Base-by-base conservation (phyloP, 345 rosid genomes). In the Camelina hispida region DNA sequence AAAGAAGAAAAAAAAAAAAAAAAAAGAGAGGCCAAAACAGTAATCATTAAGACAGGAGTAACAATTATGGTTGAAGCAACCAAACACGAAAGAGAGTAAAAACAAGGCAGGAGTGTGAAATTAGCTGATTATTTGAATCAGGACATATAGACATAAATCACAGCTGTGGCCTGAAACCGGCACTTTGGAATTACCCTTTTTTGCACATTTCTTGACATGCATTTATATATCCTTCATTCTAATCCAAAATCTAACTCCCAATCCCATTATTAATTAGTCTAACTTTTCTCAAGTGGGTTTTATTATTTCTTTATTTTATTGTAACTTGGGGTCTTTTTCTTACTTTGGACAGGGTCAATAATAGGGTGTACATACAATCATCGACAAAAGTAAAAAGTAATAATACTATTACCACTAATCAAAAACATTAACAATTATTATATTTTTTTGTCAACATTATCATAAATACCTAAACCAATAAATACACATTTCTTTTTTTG, bases 151-250 rank as follows among this genome's bases (percentile, higher is more conserved):
- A 68, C 72, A 58, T 69, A 37, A 61, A 23, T 44, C 58, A 62
- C 69, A 69, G 79, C 74, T 76, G 69, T 69, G 58, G 62, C 75
- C 65, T 62, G 70, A 30, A 63, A 69, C 79, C 58, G 51, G 51
- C 63, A 43, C 65, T 61, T 68, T 76, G 69, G 56, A 52, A 42
- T 61, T 52, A 61, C 42, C 55, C 16, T 35, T 68, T 73, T 47
- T 28, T 46, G 73, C 12, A 59, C 55, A 50, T 75, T 67, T 59
- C 55, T 50, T 68, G n/a, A 53, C 68, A 50, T 66, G 67, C 25
- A 58, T 66, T 38, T 17, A 38, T 58, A 13, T 34, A 34, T 34
- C 37, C 37, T 8, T 52, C 14, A 44, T 59, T 57, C 61, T 74
- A 13, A 25, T 57, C 25, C 16, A 62, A 50, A 51, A 25, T 51